These are phyloP conservation scores for Dunaliella primolecta DNA, from an alignment of 139 green algal genomes.

Conservation along the genomic window DNA sequence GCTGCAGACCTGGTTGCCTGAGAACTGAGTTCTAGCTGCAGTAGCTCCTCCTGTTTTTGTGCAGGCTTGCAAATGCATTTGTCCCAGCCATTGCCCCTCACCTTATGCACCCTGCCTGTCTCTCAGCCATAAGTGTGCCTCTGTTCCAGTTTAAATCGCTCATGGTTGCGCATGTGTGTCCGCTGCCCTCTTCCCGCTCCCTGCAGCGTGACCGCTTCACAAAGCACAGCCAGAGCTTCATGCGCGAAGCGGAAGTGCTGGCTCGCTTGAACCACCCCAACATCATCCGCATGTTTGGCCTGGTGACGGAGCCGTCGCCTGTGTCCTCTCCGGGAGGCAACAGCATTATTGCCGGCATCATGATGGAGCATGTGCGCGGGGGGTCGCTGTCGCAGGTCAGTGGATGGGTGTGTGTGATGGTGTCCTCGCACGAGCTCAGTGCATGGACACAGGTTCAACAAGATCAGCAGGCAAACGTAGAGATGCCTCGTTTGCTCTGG, in stretches of 20 bases:
- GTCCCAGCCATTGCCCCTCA: no score
- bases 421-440: no score
- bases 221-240: constrained; percentile 77
- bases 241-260: constrained; percentile 77
- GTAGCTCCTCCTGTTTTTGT: background rate
- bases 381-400: constrained; percentile 53
- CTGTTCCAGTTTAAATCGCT: no score
- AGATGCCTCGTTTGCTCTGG: no score
- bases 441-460: background rate
- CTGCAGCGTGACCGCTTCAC: constrained; percentile 50
- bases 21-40: background rate
- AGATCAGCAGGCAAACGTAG: no score
- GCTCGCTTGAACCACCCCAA: constrained; percentile 86
- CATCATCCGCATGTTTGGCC: constrained; percentile 89
- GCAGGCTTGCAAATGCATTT: no score
- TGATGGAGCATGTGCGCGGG: constrained; percentile 84
- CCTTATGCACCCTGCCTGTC: no score
- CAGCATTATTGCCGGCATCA: constrained; percentile 60
- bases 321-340: background rate
- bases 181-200: no score
- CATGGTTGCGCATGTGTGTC: no score
- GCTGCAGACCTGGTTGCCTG: no score
- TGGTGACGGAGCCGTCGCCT: constrained; percentile 59
- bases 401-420: background rate
- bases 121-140: no score